phyloP scores from a whole-genome alignment of 208 protist genomes.

The Herpetomonas tarakana region DNA sequence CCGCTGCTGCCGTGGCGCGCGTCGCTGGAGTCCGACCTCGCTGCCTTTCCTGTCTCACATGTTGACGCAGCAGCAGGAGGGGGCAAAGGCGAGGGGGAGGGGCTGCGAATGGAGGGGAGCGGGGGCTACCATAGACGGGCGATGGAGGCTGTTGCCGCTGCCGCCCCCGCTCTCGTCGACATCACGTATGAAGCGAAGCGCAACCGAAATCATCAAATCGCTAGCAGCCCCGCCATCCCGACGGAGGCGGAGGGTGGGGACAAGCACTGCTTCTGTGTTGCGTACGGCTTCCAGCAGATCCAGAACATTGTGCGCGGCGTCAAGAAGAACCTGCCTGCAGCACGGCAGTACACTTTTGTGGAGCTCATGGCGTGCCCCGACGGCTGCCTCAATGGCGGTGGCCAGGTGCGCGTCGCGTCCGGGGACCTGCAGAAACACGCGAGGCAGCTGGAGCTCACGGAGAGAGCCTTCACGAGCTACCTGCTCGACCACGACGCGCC shows the following conservation, averaged over 20 bases:
- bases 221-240: constrained; percentile 28
- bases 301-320: constrained; percentile 96
- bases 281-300: constrained; percentile 98
- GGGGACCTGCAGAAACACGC: background rate
- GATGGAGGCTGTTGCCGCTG: constrained; percentile 14
- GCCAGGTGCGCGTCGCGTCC: constrained; percentile 64
- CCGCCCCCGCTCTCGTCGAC: background rate
- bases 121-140: constrained; percentile 61
- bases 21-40: constrained; percentile 25
- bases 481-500: background rate
- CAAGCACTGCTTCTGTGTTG: constrained; percentile 65
- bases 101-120: constrained; percentile 51
- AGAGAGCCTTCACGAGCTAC: background rate
- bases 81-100: constrained; percentile 2
- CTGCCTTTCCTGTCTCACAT: background rate
- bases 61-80: background rate
- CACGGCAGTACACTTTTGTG: constrained; percentile 87
- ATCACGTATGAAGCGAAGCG: constrained; percentile 58
- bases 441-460: background rate
- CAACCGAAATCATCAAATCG: constrained; percentile 69
- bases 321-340: constrained; percentile 61
- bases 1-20: constrained; percentile 39
- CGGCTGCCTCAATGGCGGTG: constrained; percentile 98
- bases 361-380: constrained; percentile 98
- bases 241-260: constrained; percentile 12